Evolutionary conservation across 176 grass and related monocot genomes (phyloP), one percentile per base, ranked within the genome.

Genomic region (Oryza punctata): DNA sequence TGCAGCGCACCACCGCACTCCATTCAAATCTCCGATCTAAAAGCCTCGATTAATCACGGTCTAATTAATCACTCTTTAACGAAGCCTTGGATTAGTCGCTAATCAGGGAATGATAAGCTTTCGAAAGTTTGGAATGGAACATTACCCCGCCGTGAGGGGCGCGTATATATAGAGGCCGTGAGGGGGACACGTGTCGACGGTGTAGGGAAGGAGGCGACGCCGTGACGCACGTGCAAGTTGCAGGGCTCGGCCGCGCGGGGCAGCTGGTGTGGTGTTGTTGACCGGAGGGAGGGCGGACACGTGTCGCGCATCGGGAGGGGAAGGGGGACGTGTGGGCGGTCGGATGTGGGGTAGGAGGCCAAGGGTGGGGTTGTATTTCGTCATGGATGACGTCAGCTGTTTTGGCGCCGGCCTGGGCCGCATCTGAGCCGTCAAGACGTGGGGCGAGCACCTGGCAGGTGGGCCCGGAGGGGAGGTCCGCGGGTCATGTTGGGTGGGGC

Each of bases 1-100:
- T 89, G 81, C 45, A 97, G 80, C 57, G 82, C 92, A n/a, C 90
- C 90, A 75, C 85, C 90, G 81, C 75, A 57, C 73, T 88, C 87
- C 94, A 97, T 97, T 1, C 37, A 38, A 37, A 13, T 30, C 30
- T 30, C 30, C 30, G 30, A 30, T 30, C 30, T 30, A 30, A 30
- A 30, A n/a, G n/a, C 30, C 30, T 30, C 3, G 30, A 30, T 30
- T 30, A 30, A 3, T 30, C 30, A 2, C 0, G 30, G 2, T 0
- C 2, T 30, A 30, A 30, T 30, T 32, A 32, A 32, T 32, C 30
- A 32, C 30, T 4, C 30, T 32, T 32, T 3, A 30, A 32, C 30
- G 3, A 32, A 32, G 4, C 27, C 2, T 7, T 7, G 2, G 60
- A 33, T 75, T 24, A 50, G 38, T 43, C 3, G 52, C 46, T 60